A percentile compares a stretch with the other conserved stretches of the same genome.
Conservation (phyloP, 345 rosid genomes). For the Citrus australasica region DNA sequence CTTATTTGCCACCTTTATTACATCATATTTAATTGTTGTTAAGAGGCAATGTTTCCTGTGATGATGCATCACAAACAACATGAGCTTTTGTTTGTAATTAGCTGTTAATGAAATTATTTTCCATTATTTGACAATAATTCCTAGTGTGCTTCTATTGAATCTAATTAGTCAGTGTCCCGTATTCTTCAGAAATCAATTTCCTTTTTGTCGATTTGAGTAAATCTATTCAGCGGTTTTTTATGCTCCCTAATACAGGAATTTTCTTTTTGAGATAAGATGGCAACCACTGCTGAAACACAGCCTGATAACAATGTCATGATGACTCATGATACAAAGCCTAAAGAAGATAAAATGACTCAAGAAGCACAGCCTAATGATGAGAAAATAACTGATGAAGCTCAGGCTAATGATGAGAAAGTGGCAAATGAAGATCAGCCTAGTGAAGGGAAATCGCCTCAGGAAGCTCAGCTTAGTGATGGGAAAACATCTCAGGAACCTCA, state of each 20-base stretch:
- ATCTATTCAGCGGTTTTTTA: neutral
- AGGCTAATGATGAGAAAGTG: neutral
- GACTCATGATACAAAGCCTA: neutral
- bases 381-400: neutral
- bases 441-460: neutral
- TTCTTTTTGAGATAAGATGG: constrained; percentile 23
- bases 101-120: neutral
- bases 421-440: neutral
- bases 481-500: neutral
- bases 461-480: neutral
- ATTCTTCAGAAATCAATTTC: neutral
- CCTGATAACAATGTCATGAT: neutral
- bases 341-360: neutral
- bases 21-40: neutral
- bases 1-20: neutral
- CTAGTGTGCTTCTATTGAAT: no score
- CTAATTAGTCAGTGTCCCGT: neutral
- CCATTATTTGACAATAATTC: neutral
- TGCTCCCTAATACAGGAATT: constrained; percentile 16
- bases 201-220: neutral
- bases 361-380: neutral
- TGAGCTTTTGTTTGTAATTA: neutral
- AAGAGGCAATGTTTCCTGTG: neutral
- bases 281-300: constrained; percentile 21
- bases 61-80: neutral